Evolutionary conservation across 768 basidiomycete genomes (phyloP).

Genomic region (Lentinula raphanica): DNA sequence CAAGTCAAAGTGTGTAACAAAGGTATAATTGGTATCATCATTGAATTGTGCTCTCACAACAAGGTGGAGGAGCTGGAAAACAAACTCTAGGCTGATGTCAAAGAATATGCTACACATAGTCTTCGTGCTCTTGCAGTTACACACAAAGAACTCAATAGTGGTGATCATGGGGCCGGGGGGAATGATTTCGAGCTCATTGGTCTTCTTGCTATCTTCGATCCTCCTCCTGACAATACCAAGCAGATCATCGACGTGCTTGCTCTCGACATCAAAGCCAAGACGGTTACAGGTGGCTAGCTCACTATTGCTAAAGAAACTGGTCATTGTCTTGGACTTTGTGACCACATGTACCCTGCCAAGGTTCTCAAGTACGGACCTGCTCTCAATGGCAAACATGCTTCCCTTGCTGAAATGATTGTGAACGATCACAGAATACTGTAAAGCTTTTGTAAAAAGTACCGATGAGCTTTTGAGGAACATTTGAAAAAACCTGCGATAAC

Average conservation of each 20-base stretch:
- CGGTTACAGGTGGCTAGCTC: constrained; percentile 99
- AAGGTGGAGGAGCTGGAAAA: constrained; percentile 92
- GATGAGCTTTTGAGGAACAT: too few relatives aligned
- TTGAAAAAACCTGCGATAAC: too few relatives aligned
- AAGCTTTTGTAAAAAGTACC: too few relatives aligned
- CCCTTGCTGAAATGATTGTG: constrained; percentile 97
- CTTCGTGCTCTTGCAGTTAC: constrained; percentile 96
- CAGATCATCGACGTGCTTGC: constrained; percentile 95
- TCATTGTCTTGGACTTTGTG: constrained; percentile 93
- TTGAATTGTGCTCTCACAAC: constrained; percentile 95
- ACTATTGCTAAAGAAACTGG: constrained; percentile 99
- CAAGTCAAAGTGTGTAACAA: constrained; percentile 96
- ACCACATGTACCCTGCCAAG: constrained; percentile 99
- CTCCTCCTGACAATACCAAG: constrained; percentile 97
- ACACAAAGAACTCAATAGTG: constrained; percentile 84
- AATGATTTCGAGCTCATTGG: constrained; percentile 98
- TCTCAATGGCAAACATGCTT: constrained; percentile 76
- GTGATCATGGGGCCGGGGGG: constrained; percentile 80
- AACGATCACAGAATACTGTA: too few relatives aligned
- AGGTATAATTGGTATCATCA: constrained; percentile 99
- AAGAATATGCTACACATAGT: constrained; percentile 95
- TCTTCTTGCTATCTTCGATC: constrained; percentile 95
- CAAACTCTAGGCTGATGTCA: constrained; percentile 88
- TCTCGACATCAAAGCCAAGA: constrained; percentile 98
- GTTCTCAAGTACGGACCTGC: constrained; percentile 97